A percentile compares a stretch with the other conserved stretches of the same genome.
Conservation (phyloP, 2,329 filamentous ascomycete genomes). For the Neophaeococcomyces aloes region DNA sequence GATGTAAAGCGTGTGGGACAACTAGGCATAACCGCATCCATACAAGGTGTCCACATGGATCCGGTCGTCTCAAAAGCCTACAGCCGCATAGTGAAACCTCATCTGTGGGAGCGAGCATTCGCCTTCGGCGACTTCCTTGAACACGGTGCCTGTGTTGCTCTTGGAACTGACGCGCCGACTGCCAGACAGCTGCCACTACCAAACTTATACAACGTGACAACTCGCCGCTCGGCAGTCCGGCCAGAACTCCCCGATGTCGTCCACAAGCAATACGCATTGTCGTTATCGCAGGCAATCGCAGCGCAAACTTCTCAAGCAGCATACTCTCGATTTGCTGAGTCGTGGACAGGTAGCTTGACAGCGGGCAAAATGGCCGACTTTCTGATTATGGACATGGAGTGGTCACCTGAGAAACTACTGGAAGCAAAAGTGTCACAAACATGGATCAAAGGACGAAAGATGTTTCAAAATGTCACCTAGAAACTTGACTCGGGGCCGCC, state of each 20-base stretch:
- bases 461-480: no score
- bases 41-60: conserved; percentile 32
- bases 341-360: conserved; percentile 32
- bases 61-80: conserved; percentile 40
- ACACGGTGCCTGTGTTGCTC: conserved; percentile 36
- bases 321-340: conserved; percentile 36
- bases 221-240: conserved; percentile 35
- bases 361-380: conserved; percentile 34
- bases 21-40: conserved; percentile 36
- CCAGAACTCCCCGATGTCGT: conserved; percentile 30
- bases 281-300: conserved; percentile 33
- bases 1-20: conserved; percentile 38
- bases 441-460: no score
- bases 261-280: conserved; percentile 35
- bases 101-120: conserved; percentile 39
- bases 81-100: conserved; percentile 35
- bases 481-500: no score
- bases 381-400: conserved; percentile 29
- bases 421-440: conserved; percentile 33
- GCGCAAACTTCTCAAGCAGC: conserved; percentile 38
- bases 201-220: conserved; percentile 42
- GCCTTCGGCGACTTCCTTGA: conserved; percentile 41
- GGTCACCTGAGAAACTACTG: conserved; percentile 31
- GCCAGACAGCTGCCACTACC: conserved; percentile 36
- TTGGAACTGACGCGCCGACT: conserved; percentile 42